Evolutionary conservation across 306 rosid genomes (phyloP).

Genomic region (Rosa lucieae): DNA sequence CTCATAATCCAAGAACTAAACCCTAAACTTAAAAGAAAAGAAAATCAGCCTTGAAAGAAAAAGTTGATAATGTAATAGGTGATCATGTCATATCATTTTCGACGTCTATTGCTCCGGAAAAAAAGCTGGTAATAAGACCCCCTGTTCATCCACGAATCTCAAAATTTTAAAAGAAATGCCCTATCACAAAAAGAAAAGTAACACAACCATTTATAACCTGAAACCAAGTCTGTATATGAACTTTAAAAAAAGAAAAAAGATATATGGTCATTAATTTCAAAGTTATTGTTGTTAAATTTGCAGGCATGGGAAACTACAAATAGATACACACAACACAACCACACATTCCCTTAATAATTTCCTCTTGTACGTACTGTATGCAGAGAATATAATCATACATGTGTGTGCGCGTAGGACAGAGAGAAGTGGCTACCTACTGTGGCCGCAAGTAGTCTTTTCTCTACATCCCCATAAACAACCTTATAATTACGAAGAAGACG

Average conservation of each 20-base stretch:
- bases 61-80: background rate
- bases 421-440: slow-evolving; percentile 20
- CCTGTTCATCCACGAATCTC: background rate
- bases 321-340: slow-evolving; percentile 5
- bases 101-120: background rate
- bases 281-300: background rate
- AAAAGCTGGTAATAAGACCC: background rate
- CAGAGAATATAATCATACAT: slow-evolving; percentile 21
- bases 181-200: background rate
- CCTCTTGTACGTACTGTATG: slow-evolving; percentile 32
- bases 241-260: background rate
- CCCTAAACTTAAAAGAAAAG: too few relatives aligned
- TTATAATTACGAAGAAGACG: slow-evolving; percentile 10
- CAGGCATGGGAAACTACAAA: background rate
- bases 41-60: background rate
- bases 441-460: slow-evolving; percentile 11
- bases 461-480: slow-evolving; percentile 13
- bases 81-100: background rate
- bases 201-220: background rate
- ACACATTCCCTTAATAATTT: slow-evolving; percentile 13
- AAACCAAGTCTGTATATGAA: background rate
- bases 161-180: background rate
- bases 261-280: background rate
- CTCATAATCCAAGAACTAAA: background rate
- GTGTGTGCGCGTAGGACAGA: slow-evolving; percentile 44